Conservation (phyloP, 78 protist genomes). For the Guillardia theta region DNA sequence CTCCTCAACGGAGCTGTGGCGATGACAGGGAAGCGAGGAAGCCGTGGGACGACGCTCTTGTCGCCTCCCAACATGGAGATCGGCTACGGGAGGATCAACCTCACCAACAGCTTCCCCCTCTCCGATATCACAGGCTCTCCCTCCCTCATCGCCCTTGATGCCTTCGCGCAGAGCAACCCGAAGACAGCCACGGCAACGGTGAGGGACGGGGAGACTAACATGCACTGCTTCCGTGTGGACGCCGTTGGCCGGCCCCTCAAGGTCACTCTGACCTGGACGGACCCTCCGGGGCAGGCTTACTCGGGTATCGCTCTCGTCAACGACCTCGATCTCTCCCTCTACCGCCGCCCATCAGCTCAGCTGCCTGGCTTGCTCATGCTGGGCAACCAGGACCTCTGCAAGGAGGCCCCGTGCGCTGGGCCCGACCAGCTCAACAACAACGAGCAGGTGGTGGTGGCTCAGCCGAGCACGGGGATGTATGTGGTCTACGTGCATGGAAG, state of each 20-base stretch:
- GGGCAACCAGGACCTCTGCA: background rate
- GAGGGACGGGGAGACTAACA: background rate
- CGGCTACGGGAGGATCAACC: background rate
- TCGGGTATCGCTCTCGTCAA: slow-evolving; percentile 64
- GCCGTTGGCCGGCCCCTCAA: background rate
- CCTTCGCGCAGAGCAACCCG: background rate
- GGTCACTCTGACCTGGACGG: slow-evolving; percentile 78
- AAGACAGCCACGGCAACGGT: background rate
- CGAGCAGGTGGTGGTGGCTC: background rate
- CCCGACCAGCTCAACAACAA: background rate
- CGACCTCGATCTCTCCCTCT: slow-evolving; percentile 62
- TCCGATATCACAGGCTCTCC: background rate
- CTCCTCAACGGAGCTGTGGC: slow-evolving; percentile 62
- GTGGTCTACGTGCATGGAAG: background rate
- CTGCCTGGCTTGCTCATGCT: background rate
- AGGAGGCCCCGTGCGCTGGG: background rate
- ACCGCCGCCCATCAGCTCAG: background rate
- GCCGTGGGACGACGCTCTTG: background rate
- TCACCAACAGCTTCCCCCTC: background rate
- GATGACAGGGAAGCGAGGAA: slow-evolving; percentile 47
- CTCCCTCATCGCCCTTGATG: background rate
- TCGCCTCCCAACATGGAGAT: background rate
- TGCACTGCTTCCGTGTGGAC: background rate
- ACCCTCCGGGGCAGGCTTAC: slow-evolving; percentile 53
- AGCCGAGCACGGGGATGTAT: background rate